Percentiles rank a stretch among this genome's conserved stretches.
These are phyloP conservation scores for Globisporangium takayamanum DNA, from an alignment of 352 stramenopile species.

Conservation along the genomic window DNA sequence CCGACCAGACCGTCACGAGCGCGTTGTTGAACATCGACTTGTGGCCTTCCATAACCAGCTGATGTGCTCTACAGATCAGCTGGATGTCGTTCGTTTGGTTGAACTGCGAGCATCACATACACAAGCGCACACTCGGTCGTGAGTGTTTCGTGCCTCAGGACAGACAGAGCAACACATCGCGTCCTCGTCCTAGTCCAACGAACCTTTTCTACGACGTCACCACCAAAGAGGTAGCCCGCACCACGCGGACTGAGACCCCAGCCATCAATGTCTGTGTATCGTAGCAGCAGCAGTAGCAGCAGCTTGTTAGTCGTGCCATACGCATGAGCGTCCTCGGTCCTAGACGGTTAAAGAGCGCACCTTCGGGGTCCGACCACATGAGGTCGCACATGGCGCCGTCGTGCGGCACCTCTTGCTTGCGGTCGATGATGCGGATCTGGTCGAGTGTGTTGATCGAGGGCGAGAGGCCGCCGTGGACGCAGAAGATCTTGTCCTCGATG, in stretches of 20 bases:
- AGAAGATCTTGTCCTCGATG: conserved; percentile 99
- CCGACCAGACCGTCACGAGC: conserved; percentile 98
- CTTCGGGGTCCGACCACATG: conserved; percentile 92
- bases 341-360: conserved; percentile 24
- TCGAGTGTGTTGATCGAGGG: conserved; percentile 88
- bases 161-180: not conserved
- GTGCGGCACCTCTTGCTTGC: conserved; percentile 98
- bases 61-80: conserved; percentile 97
- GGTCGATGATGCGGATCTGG: conserved; percentile 89
- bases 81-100: conserved; percentile 97
- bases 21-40: conserved; percentile 96
- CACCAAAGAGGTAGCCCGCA: conserved; percentile 97
- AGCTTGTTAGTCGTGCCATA: not conserved
- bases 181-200: not conserved
- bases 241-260: conserved; percentile 97
- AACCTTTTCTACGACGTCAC: conserved; percentile 95
- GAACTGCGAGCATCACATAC: conserved; percentile 58
- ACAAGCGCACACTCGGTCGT: not conserved
- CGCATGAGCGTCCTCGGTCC: conserved; percentile 27
- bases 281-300: conserved; percentile 20
- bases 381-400: conserved; percentile 99
- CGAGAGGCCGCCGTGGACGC: conserved; percentile 98
- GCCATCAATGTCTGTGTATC: conserved; percentile 93
- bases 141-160: not conserved
- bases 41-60: conserved; percentile 92